A percentile compares a stretch with the other conserved stretches of the same genome.
phyloP scores from a whole-genome alignment of 2,329 filamentous ascomycete species.

The Ceratocystis harringtonii region DNA sequence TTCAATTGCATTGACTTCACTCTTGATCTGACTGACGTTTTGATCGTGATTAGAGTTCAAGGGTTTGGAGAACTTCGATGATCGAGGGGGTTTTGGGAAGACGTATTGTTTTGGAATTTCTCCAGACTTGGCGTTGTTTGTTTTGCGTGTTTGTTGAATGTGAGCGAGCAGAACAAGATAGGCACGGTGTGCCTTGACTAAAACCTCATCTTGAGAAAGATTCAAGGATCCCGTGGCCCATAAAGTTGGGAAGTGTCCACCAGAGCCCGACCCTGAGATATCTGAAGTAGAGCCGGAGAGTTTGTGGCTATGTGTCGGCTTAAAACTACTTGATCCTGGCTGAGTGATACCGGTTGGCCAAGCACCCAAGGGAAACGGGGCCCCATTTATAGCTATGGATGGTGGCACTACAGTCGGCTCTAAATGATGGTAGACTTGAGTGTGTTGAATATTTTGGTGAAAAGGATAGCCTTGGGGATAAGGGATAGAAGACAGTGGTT shows the following conservation, averaged over 20 bases:
- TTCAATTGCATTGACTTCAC: neutral
- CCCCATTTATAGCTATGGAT: neutral
- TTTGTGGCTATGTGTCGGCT: neutral
- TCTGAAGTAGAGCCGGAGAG: neutral
- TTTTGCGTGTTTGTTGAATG: neutral
- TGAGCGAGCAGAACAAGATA: constrained; percentile 6
- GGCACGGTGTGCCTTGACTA: constrained; percentile 3
- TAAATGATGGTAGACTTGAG: neutral
- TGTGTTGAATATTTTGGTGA: neutral
- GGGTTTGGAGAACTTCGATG: neutral
- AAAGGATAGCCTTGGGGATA: neutral
- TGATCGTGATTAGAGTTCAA: neutral
- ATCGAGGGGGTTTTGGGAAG: constrained; percentile 12
- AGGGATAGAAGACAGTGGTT: constrained; percentile 3
- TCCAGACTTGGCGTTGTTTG: neutral
- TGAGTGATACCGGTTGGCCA: neutral
- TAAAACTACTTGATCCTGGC: neutral
- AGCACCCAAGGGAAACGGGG: neutral
- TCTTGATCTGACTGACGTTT: neutral
- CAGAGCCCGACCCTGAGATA: neutral
- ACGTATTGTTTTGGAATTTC: neutral
- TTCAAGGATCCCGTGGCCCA: neutral
- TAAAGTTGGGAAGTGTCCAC: neutral
- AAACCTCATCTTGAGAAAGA: neutral
- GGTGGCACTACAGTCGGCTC: neutral